Conservation (phyloP, 139 green algal genomes). For the Zygnema circumcarinatum region DNA sequence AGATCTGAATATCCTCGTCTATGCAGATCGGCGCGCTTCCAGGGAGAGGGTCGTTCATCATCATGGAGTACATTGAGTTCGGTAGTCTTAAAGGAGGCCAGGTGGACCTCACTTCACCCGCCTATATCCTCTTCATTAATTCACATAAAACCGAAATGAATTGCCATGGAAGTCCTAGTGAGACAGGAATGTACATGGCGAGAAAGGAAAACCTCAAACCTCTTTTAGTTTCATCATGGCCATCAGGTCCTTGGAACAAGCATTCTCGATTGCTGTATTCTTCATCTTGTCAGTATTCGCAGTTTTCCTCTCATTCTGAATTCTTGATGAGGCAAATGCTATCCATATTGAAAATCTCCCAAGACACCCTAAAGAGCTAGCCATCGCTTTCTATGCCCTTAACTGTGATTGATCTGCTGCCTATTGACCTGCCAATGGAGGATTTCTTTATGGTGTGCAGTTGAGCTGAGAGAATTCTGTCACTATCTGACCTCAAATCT, state of each 20-base stretch:
- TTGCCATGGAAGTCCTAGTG: too few relatives aligned
- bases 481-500: too few relatives aligned
- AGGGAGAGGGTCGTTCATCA: slow-evolving; percentile 80
- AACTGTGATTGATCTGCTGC: too few relatives aligned
- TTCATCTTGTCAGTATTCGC: background rate
- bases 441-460: too few relatives aligned
- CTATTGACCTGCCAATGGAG: too few relatives aligned
- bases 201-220: too few relatives aligned
- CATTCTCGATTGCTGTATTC: background rate
- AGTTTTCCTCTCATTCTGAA: too few relatives aligned
- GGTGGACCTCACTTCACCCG: background rate
- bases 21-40: slow-evolving; percentile 34
- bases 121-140: background rate
- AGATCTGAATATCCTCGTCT: too few relatives aligned
- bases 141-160: too few relatives aligned
- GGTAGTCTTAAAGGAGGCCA: slow-evolving; percentile 43
- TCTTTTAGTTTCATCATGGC: background rate
- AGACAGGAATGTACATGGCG: too few relatives aligned
- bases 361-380: background rate
- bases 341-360: background rate
- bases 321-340: too few relatives aligned
- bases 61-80: slow-evolving; percentile 94
- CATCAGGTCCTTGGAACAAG: background rate
- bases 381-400: background rate
- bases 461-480: too few relatives aligned